These are phyloP conservation scores for Kazachstania sp. DNA, from an alignment of 1,139 yeast species.

Conservation along the genomic window DNA sequence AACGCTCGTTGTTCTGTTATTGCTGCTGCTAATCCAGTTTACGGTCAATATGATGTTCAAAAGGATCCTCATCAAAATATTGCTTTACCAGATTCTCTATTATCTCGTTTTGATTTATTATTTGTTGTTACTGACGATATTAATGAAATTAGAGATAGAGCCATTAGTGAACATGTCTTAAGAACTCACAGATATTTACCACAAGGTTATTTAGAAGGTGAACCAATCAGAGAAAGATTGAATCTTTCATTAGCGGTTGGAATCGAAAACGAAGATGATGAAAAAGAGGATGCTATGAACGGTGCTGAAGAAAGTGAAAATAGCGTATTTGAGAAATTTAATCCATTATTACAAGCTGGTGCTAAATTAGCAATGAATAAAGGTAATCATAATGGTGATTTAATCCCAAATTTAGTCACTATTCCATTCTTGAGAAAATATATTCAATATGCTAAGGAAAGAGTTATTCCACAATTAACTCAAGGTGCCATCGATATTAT, in stretches of 20 bases:
- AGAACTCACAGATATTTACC: slow-evolving; percentile 89
- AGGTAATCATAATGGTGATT: slow-evolving; percentile 35
- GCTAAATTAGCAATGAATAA: slow-evolving; percentile 36
- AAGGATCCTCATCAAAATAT: slow-evolving; percentile 96
- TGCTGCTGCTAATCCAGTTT: slow-evolving; percentile 98
- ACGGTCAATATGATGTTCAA: slow-evolving; percentile 93
- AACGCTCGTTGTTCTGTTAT: slow-evolving; percentile 96
- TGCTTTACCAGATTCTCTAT: slow-evolving; percentile 90
- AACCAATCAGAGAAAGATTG: slow-evolving; percentile 76
- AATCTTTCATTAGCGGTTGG: slow-evolving; percentile 75
- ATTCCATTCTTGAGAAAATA: slow-evolving; percentile 87
- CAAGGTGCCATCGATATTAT: slow-evolving; percentile 74
- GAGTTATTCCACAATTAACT: slow-evolving; percentile 75
- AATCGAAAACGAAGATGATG: slow-evolving; percentile 41
- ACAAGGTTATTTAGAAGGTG: slow-evolving; percentile 87
- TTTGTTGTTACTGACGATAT: slow-evolving; percentile 96
- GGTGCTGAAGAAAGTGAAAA: slow-evolving; percentile 36
- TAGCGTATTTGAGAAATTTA: slow-evolving; percentile 69
- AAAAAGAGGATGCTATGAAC: slow-evolving; percentile 27
- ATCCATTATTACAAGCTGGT: slow-evolving; percentile 77
- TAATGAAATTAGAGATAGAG: slow-evolving; percentile 73
- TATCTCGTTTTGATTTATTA: slow-evolving; percentile 92
- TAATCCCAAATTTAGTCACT: slow-evolving; percentile 57
- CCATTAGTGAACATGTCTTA: slow-evolving; percentile 88
- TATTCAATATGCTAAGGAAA: slow-evolving; percentile 86